Evolutionary conservation across 768 basidiomycete genomes (phyloP).

Genomic region (Cantharellus anzutake): DNA sequence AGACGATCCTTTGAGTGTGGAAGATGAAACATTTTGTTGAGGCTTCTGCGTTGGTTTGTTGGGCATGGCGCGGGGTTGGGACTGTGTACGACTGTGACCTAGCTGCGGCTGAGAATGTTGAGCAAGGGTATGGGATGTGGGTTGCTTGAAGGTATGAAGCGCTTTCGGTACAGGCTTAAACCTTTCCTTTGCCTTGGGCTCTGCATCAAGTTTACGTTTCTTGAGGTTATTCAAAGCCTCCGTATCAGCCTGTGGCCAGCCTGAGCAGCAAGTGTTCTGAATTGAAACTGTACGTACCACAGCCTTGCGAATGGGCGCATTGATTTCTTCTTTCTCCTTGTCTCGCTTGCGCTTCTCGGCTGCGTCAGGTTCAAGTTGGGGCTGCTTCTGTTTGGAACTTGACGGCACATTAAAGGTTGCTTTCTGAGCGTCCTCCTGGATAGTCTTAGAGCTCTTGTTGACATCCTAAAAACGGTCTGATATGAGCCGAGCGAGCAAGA

Average conservation of each 20-base stretch:
- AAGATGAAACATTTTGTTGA: slow-evolving; percentile 25
- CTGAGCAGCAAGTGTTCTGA: no score
- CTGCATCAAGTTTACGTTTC: slow-evolving; percentile 43
- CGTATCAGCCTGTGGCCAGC: slow-evolving; percentile 31
- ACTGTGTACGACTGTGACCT: neutral
- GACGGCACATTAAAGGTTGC: no score
- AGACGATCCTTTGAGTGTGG: slow-evolving; percentile 1
- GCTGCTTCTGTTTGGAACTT: no score
- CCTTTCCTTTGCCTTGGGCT: slow-evolving; percentile 32
- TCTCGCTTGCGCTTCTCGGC: no score
- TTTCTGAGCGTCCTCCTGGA: no score
- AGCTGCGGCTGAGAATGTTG: slow-evolving; percentile 10
- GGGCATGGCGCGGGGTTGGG: slow-evolving; percentile 2
- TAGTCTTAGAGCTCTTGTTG: no score
- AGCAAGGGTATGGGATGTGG: slow-evolving; percentile 12
- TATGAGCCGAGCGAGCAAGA: no score
- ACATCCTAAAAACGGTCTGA: no score
- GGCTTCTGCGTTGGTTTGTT: slow-evolving; percentile 8
- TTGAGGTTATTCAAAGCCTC: slow-evolving; percentile 29
- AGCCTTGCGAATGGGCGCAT: no score
- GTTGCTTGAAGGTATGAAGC: slow-evolving; percentile 17
- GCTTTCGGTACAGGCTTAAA: slow-evolving; percentile 40
- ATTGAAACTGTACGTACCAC: no score
- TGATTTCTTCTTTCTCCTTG: no score
- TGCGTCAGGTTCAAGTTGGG: no score